phyloP scores from a whole-genome alignment of 202 grass and related monocot genomes.

The Brachypodium distachyon region DNA sequence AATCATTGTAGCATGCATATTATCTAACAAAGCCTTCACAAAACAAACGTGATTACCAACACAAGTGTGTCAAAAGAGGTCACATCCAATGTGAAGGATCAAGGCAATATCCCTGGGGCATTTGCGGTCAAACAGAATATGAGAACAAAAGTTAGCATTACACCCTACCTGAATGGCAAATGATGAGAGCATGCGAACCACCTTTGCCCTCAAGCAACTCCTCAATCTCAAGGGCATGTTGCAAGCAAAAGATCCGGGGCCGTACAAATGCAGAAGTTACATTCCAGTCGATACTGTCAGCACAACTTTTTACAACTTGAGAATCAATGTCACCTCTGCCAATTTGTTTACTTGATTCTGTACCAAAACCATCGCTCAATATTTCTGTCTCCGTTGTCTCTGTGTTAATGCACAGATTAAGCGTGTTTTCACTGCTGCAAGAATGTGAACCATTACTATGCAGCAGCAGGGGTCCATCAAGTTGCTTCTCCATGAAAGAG shows the following conservation, averaged over 20 bases:
- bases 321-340: conserved; percentile 11
- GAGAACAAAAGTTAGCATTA: neutral
- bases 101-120: neutral
- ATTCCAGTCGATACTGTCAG: conserved; percentile 36
- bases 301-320: conserved; percentile 1
- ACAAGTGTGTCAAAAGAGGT: neutral
- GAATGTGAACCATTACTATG: neutral
- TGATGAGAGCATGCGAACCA: conserved; percentile 58
- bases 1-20: neutral
- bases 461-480: conserved; percentile 7
- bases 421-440: conserved; percentile 24
- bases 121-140: conserved; percentile 1
- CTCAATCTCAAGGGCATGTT: conserved; percentile 90
- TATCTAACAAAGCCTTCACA: neutral
- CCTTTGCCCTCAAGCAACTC: conserved; percentile 68
- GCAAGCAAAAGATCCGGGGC: conserved; percentile 90
- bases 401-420: neutral
- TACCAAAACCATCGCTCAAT: conserved; percentile 6
- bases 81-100: conserved; percentile 1
- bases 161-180: conserved; percentile 82
- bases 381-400: conserved; percentile 21
- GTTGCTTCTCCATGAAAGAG: conserved; percentile 15
- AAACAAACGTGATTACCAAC: conserved; percentile 3
- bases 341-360: conserved; percentile 15
- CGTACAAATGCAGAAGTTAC: conserved; percentile 41